Evolutionary conservation across 2,329 filamentous ascomycete genomes (phyloP), one percentile per base, ranked within the genome.

Genomic region (Aspergillus ochraceus): DNA sequence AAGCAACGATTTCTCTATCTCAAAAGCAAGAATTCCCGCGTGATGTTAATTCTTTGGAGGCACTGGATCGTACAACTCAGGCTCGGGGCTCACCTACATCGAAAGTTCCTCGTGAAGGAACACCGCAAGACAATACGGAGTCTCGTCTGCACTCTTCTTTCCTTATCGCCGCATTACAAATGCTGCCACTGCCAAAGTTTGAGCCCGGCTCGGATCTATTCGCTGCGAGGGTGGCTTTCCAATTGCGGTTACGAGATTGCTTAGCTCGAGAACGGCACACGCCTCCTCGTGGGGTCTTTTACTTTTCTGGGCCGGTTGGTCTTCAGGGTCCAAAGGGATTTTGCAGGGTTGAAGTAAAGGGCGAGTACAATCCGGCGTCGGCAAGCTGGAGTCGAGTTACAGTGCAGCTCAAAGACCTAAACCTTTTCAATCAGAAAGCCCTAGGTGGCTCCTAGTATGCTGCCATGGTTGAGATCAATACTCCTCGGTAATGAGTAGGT

Each of bases 191-290:
- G 20, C 74, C 73, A 17, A 66, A 71, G 6, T 59, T 74, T 17
- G 70, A 69, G n/a, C 71, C 68, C 11, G 74, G 69, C 0, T 75
- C 74, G 5, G 74, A 76, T 63, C 55, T 76, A 24, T 64, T 73
- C 30, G 52, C 69, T 32, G 74, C 74, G 32, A 70, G 68, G 11
- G 49, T 71, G 30, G 72, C 70, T 22, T 76, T 76, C 58, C 74
- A 69, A 55, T 55, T 65, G 53, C 68, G 68, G 50, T 54, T 75
- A 11, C 66, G 66, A 11, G 64, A 72, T 42, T 69, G 67, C 50
- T 64, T 58, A 54, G 57, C 61, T 57, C 62, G 49, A 30, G 60
- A 60, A 17, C 54, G 58, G 26, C 65, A 64, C 32, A 68, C 68
- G 45, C 67, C 70, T 53, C 66, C 60, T n/a, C 71, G 71, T 36